Evolutionary conservation across 2,329 filamentous ascomycete genomes (phyloP), one percentile per base, ranked within the genome.

Genomic region (Proliferodiscus dingleyae): DNA sequence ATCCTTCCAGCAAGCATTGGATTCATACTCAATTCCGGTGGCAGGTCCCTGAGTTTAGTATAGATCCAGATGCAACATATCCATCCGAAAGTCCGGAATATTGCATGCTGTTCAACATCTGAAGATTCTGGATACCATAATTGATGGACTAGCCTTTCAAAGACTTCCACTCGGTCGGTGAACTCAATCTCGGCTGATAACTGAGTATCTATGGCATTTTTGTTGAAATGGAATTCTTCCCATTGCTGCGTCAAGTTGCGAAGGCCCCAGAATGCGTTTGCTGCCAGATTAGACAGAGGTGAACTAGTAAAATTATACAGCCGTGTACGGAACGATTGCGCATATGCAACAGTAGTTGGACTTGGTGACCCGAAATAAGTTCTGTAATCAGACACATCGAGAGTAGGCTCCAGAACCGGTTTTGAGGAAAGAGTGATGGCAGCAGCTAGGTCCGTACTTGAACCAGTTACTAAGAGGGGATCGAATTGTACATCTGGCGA

Each of bases 31-130:
- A 55, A 41, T 36, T 50, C 52, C 34, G 44, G 45, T 5, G 52
- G 52, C 7, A 56, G 38, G 22, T 56, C 53, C 16, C 53, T 50
- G 10, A 56, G 28, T 3, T 37, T 43, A 7, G 39, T 46, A 32
- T 56, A 57, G 16, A 57, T 56, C 18, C 54, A 54, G n/a, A 56
- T 54, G n/a, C 52, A 39, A 21, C 50, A 56, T 10, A 50, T 41
- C 49, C 44, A 53, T 11, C 53, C 55, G 36, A 57, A 54, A 4
- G 52, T 49, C 4, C 43, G 45, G 38, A 57, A 56, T 8, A 57
- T 37, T 9, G 45, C 21, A 42, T 55, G 50, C 38, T 53, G 53
- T 8, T 43, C 41, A 10, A 36, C 30, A 2, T 41, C 29, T n/a
- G 43, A 18, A n/a, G 50, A 37, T 29, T 56, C 46, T 7, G 46